Evolutionary conservation across 108 stramenopile genomes (phyloP).

Genomic region (Skeletonema costatum): DNA sequence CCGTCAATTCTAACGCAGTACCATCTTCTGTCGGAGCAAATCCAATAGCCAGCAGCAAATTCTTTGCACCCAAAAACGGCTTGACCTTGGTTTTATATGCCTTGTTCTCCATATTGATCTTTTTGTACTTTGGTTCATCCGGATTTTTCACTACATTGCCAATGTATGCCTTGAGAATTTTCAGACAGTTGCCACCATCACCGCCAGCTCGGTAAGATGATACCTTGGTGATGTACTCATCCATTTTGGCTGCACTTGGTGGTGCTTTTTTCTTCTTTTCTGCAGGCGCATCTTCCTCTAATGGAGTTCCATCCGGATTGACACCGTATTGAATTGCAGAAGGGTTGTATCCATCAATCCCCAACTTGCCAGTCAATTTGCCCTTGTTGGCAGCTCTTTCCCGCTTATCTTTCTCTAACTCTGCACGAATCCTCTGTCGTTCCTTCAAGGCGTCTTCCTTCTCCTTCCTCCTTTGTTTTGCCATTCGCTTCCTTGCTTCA

Average conservation of each 20-base stretch:
- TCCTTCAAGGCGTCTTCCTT: constrained; percentile 78
- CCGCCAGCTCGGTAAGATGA: constrained; percentile 89
- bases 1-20: constrained; percentile 48
- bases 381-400: constrained; percentile 89
- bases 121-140: constrained; percentile 78
- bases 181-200: constrained; percentile 92
- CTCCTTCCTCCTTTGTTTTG: constrained; percentile 64
- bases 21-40: constrained; percentile 66
- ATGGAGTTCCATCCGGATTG: constrained; percentile 36
- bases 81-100: constrained; percentile 89
- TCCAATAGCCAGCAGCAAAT: constrained; percentile 78
- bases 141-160: constrained; percentile 91
- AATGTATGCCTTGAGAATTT: constrained; percentile 83
- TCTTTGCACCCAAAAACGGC: constrained; percentile 83
- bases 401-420: constrained; percentile 91
- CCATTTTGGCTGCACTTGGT: constrained; percentile 70
- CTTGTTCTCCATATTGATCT: constrained; percentile 94
- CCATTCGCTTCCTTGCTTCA: constrained; percentile 83
- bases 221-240: constrained; percentile 83
- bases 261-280: constrained; percentile 56
- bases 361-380: constrained; percentile 79
- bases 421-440: constrained; percentile 87
- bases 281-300: constrained; percentile 31
- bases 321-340: constrained; percentile 87
- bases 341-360: constrained; percentile 95